A percentile compares a stretch with the other conserved stretches of the same genome.
Conservation (phyloP, 257 asterid genomes). For the Ballota nigra region DNA sequence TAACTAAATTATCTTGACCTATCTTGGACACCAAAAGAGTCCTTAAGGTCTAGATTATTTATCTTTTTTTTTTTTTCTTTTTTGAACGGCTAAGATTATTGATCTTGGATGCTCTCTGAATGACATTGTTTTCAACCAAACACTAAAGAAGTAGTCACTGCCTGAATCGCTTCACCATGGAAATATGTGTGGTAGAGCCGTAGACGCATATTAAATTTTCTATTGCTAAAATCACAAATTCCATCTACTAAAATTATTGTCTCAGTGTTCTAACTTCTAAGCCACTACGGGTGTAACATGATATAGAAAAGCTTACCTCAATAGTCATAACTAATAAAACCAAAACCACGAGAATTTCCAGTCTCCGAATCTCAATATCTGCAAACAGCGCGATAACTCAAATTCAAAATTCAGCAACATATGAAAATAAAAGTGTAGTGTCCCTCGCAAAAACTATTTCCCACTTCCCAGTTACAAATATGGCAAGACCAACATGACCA, state of each 20-base stretch:
- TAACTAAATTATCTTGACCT: too few species aligned
- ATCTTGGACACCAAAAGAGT: too few species aligned
- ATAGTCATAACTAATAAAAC: constrained; percentile 94
- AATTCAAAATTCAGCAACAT: constrained; percentile 12
- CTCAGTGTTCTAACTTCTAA: neutral
- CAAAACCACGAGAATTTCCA: constrained; percentile 96
- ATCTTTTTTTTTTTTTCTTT: too few species aligned
- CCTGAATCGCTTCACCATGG: neutral
- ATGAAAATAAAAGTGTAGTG: neutral
- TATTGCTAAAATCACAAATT: neutral
- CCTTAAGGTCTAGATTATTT: neutral
- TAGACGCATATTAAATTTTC: neutral
- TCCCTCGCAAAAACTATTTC: neutral
- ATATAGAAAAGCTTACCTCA: constrained; percentile 47
- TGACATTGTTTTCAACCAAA: neutral
- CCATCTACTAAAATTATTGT: constrained; percentile 2
- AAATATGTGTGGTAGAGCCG: neutral
- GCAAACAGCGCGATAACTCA: constrained; percentile 23
- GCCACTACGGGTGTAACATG: constrained; percentile 12
- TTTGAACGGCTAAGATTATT: neutral
- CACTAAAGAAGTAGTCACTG: neutral
- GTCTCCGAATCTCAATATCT: constrained; percentile 98
- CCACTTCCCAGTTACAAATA: neutral
- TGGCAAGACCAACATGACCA: neutral
- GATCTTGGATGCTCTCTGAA: neutral